Base-by-base conservation (phyloP, 345 rosid species). In the Boechera retrofracta region DNA sequence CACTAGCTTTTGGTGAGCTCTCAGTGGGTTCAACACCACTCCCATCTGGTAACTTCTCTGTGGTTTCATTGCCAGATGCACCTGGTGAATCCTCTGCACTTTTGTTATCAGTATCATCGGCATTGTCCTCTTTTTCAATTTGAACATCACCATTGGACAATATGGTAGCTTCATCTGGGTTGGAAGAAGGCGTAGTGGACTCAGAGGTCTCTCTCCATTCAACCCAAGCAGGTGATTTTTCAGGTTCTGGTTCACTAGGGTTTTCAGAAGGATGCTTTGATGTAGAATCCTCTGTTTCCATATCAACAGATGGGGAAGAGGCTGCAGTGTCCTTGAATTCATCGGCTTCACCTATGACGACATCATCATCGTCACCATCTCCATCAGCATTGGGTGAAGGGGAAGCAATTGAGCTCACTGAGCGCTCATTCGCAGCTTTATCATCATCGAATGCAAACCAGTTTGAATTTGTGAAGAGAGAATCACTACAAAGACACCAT, bases 361-460 rank as follows among this genome's bases (percentile, higher is more conserved):
- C 82, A 74, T 84, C 86, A 67, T 81, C 83, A 69, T 77, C 59
- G n/a, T 31, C 78, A 41, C 47, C 82, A 76, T 66, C 86, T 64
- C 70, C 75, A 89, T 81, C 90, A 72, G 78, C 79, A 76, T 79
- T 76, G 42, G 89, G 89, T 7, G 95, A 87, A 11, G 95, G 82
- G 59, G 97, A 91, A 56, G 89, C 81, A n/a, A 83, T 76, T 9
- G 85, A 77, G 67, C 78, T 89, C 71, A 82, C 60, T 56, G 89
- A 85, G 26, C 79, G 81, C 73, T 89, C 93, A 53, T 69, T 82
- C 49, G 86, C 82, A 79, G 35, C 87, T 80, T 81, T 85, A 47
- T 86, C 92, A 79, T 87, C 97, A 69, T 91, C 91, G 65, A 89
- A 91, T 47, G 96, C 94, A 77, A 91, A 91, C 98, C 97, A 89